Conservation (phyloP, 345 rosid genomes). For the Citrus glauca region DNA sequence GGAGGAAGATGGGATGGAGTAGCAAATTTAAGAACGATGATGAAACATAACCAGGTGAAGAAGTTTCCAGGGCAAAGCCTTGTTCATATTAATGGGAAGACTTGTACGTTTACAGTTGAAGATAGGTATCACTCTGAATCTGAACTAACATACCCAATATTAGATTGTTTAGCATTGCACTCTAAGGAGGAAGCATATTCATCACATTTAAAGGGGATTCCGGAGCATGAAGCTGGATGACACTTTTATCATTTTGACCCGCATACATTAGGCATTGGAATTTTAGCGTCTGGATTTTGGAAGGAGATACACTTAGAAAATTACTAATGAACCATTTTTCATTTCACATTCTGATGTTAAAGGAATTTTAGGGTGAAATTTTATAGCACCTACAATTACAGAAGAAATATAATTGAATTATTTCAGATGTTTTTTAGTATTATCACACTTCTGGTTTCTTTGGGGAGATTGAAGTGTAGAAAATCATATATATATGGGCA, state of each 20-base stretch:
- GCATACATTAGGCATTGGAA: background rate
- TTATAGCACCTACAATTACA: no score
- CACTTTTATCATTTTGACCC: background rate
- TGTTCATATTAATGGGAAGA: slow-evolving; percentile 39
- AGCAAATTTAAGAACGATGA: slow-evolving; percentile 37
- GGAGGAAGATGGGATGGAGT: slow-evolving; percentile 50
- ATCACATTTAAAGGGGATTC: background rate
- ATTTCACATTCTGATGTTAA: background rate
- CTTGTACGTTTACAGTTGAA: slow-evolving; percentile 45
- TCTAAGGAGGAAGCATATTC: slow-evolving; percentile 27
- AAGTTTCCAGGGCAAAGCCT: slow-evolving; percentile 57
- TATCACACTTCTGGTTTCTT: no score
- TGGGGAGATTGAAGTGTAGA: no score
- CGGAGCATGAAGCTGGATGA: background rate
- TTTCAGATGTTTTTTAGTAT: no score
- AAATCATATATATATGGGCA: no score
- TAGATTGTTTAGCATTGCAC: slow-evolving; percentile 39
- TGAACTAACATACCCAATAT: slow-evolving; percentile 19
- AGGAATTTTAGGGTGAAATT: background rate
- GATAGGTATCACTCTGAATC: slow-evolving; percentile 35
- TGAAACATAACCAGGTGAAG: slow-evolving; percentile 42
- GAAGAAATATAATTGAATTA: no score
- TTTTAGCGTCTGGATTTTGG: background rate
- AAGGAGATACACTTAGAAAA: background rate
- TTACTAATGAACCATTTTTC: background rate